phyloP scores from a whole-genome alignment of 768 basidiomycete genomes.

The Tulasnella sp. region DNA sequence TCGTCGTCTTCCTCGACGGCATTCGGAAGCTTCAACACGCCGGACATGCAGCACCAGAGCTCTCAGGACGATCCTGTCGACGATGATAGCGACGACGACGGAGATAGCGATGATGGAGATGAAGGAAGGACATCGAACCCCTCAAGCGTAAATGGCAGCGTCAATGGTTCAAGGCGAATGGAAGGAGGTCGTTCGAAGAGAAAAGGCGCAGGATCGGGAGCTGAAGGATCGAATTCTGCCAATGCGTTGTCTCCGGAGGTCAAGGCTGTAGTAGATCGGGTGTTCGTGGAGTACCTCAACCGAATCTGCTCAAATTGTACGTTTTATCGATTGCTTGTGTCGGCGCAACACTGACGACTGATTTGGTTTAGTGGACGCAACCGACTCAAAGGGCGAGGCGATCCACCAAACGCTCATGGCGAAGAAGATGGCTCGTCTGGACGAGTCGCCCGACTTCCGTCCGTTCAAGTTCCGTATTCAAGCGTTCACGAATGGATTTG shows the following conservation, averaged over 20 bases:
- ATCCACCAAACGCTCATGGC: slow-evolving; percentile 99
- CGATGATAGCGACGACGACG: slow-evolving; percentile 25
- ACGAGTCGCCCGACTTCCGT: slow-evolving; percentile 94
- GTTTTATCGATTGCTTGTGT: slow-evolving; percentile 41
- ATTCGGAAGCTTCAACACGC: not conserved
- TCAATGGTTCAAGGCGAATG: not conserved
- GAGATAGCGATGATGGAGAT: slow-evolving; percentile 28
- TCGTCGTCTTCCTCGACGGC: not conserved
- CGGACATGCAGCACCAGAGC: not conserved
- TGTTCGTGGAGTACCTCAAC: slow-evolving; percentile 90
- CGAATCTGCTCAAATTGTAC: slow-evolving; percentile 86
- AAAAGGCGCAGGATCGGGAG: slow-evolving; percentile 1
- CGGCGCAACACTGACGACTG: not conserved
- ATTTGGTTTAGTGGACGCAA: slow-evolving; percentile 76
- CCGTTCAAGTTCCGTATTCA: slow-evolving; percentile 99
- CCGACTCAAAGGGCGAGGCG: slow-evolving; percentile 92
- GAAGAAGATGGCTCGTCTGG: slow-evolving; percentile 84
- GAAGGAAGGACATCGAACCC: not conserved
- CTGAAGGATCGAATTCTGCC: not conserved
- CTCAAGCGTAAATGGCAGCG: slow-evolving; percentile 5
- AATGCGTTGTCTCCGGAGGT: slow-evolving; percentile 60
- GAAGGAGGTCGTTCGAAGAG: not conserved
- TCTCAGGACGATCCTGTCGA: slow-evolving; percentile 4
- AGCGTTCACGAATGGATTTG: slow-evolving; percentile 94
- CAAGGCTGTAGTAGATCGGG: slow-evolving; percentile 77